Percentiles rank a stretch among this genome's conserved stretches.
These are phyloP conservation scores for Marasmius oreades DNA, from an alignment of 1,284 basidiomycete genomes.

Conservation along the genomic window DNA sequence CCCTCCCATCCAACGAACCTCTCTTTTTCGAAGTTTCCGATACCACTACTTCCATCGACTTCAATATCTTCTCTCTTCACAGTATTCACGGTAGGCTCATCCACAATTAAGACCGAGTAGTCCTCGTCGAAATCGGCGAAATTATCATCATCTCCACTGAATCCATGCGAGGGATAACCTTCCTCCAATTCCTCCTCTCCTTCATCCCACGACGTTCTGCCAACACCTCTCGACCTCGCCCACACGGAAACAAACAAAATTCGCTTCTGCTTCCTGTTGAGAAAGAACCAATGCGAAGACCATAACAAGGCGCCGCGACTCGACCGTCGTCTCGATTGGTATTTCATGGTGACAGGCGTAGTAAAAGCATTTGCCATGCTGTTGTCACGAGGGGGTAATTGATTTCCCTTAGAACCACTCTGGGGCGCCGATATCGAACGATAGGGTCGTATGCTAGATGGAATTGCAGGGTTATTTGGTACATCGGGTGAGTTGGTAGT, in stretches of 20 bases:
- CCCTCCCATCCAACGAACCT: slow-evolving; percentile 78
- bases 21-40: slow-evolving; percentile 32
- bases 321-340: not conserved
- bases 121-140: slow-evolving; percentile 24
- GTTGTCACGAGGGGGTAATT: not conserved
- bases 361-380: slow-evolving; percentile 1
- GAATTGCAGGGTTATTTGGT: not conserved
- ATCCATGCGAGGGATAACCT: not conserved
- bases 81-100: not conserved
- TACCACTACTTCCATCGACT: slow-evolving; percentile 10
- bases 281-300: slow-evolving; percentile 98
- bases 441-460: not conserved
- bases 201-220: slow-evolving; percentile 50
- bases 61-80: slow-evolving; percentile 23
- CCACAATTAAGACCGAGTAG: slow-evolving; percentile 27
- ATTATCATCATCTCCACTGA: slow-evolving; percentile 1
- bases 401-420: not conserved
- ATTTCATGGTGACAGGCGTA: not conserved
- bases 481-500: slow-evolving; percentile 5
- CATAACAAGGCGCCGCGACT: slow-evolving; percentile 81
- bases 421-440: not conserved
- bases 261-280: slow-evolving; percentile 90
- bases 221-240: slow-evolving; percentile 74
- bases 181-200: slow-evolving; percentile 23
- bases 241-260: slow-evolving; percentile 92